Percentiles rank a stretch among this genome's conserved stretches.
These are phyloP conservation scores for Gossypium lobatum DNA, from an alignment of 441 rosid genomes.

Conservation along the genomic window DNA sequence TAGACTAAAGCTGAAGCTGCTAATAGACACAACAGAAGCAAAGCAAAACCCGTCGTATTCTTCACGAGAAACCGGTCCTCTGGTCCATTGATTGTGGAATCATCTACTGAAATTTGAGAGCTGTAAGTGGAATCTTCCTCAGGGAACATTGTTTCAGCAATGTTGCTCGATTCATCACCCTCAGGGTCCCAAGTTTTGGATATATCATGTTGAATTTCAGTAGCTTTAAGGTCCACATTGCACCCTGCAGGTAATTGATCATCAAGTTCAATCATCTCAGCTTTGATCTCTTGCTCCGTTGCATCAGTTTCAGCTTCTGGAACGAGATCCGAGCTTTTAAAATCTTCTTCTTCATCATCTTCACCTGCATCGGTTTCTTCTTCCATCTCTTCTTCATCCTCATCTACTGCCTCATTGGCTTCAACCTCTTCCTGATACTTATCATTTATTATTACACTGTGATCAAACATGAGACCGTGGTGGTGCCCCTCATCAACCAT, in stretches of 20 bases:
- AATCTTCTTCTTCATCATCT: conserved; percentile 14
- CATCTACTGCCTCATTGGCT: conserved; percentile 21
- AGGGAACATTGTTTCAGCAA: conserved; percentile 1
- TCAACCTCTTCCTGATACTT: conserved; percentile 12
- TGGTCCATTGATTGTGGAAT: not conserved
- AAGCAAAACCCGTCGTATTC: conserved; percentile 21
- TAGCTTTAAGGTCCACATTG: conserved; percentile 2
- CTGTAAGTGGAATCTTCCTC: conserved; percentile 13
- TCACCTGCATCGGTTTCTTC: not conserved
- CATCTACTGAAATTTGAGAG: conserved; percentile 17
- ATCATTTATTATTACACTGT: conserved; percentile 12
- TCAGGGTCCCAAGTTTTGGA: conserved; percentile 12
- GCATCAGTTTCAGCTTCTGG: not conserved
- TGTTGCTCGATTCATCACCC: not conserved
- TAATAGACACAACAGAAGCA: conserved; percentile 35
- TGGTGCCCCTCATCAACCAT: conserved; percentile 19
- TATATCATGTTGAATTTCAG: conserved; percentile 20
- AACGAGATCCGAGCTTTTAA: conserved; percentile 14
- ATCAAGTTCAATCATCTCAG: conserved; percentile 2
- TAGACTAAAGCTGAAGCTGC: conserved; percentile 33
- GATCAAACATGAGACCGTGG: conserved; percentile 16
- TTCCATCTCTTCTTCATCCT: conserved; percentile 10
- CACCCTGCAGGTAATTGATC: conserved; percentile 11
- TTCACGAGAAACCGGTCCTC: not conserved
- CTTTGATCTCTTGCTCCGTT: not conserved